Base-by-base conservation (phyloP, 768 basidiomycete genomes). In the Leccinellum rugosiceps region DNA sequence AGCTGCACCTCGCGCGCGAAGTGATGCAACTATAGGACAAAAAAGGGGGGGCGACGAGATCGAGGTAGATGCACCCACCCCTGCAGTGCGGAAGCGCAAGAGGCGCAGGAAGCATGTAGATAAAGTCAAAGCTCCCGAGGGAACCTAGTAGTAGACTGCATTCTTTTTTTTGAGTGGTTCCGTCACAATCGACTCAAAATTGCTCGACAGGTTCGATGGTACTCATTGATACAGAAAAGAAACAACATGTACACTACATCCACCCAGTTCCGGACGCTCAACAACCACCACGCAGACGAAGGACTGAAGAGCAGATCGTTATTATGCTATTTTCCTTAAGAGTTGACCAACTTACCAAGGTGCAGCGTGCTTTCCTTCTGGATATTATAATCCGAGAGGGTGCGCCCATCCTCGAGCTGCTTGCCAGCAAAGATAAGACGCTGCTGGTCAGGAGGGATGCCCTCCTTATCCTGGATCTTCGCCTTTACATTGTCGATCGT, bases 381-480 rank as follows among this genome's bases (percentile, higher is more conserved):
- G 50, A 88, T 88, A 66, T 87, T 87, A 70, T 87, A 89, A 65
- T 90, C 88, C 30, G 86, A 87, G 23, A 88, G 80, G 9, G 88
- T 90, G 45, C 88, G 83, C 14, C 88, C 88, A 57, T 90, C 88
- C 66, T 90, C 88, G 43, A 89, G 76, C 68, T 90, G 87, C 76
- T 90, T 90, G 5, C 87, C 87, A 51, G 87, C 88, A 57, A 88
- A 89, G 66, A 90, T 90, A n/a, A 89, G 76, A 35, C 87, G 82
- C 65, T 90, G 87, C 65, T 88, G 87, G 63, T 88, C 88, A 21
- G 87, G 88, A 15, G 86, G 88, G 49, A 90, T 89, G 44, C 87
- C 87, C 61, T 89, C 87, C 78, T 88, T 88, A 74, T 88, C 87
- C 73, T 88, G 87, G 57, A 88, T 88, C 77, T 88, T 88, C 19